Base-by-base conservation (phyloP, 768 basidiomycete species). In the Boletus barrowsii region DNA sequence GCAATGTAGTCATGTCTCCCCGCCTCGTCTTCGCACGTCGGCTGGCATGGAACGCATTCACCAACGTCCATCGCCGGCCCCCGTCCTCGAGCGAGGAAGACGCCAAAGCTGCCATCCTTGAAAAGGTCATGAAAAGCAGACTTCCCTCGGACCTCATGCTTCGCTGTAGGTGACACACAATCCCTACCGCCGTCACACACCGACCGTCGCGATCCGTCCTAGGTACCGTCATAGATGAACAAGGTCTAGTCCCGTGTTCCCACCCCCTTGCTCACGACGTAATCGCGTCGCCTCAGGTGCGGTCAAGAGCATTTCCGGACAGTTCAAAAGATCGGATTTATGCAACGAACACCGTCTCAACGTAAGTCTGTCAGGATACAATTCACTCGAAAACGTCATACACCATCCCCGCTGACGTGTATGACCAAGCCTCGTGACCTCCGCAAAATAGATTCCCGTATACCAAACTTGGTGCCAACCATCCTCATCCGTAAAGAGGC, bases 391-490 rank as follows among this genome's bases (percentile, higher is more conserved):
- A 33, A 47, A 58, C 56, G 49, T 65, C 60, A 67, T 55, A 40
- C 32, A 22, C 46, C 54, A 57, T 55, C 56, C 45, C 57, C 51
- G 53, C 57, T 69, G 62, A 69, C 61, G 54, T 56, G 55, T 53
- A 61, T 62, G 15, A 60, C 58, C 20, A 62, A 94, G 90, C 88
- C 93, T 62, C 88, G 96, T 79, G 96, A 98, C 76, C 78, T 98
- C 22, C 87, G 96, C 51, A 97, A 98, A 77, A 90, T 98, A 61
- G 96, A 98, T 74, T 94, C 92, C 5, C 80, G 93, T 61, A 82
- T 94, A 60, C 93, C 95, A 35, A 97, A 95, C 71, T 83, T 96
- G 53, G 89, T 98, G 17, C 94, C 95, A 39, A 94, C 94, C 40
- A 95, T 98, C 64, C 82, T 98, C 53, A 83, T 89, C 49, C 81